A percentile compares a stretch with the other conserved stretches of the same genome.
Evolutionary conservation across 2,329 filamentous ascomycete species (phyloP).

Genomic region (Talaromyces sp.): DNA sequence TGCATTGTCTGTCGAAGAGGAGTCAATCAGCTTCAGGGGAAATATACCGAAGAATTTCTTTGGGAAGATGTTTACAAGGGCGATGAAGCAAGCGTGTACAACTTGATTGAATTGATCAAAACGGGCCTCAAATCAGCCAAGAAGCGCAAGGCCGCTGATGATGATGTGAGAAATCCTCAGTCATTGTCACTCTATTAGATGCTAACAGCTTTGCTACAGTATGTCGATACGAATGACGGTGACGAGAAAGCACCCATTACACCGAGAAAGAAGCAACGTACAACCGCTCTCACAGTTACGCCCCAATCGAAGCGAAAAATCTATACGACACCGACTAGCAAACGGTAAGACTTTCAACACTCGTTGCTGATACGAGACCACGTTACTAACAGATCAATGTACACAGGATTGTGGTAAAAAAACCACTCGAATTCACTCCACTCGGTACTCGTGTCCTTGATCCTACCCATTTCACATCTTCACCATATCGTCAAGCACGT

Average conservation of each 20-base stretch:
- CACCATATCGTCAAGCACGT: constrained; percentile 88
- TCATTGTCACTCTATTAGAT: background rate
- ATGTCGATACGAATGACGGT: constrained; percentile 39
- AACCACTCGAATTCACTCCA: constrained; percentile 90
- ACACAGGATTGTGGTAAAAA: constrained; percentile 68
- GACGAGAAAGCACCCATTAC: constrained; percentile 44
- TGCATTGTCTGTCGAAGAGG: constrained; percentile 86
- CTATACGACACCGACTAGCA: constrained; percentile 63
- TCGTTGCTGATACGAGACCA: background rate
- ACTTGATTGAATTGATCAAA: constrained; percentile 66
- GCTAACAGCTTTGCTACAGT: constrained; percentile 27
- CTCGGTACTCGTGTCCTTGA: constrained; percentile 84
- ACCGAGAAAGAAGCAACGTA: constrained; percentile 58
- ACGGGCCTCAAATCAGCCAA: constrained; percentile 64
- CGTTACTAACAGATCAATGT: constrained; percentile 19
- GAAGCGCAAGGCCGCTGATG: constrained; percentile 47
- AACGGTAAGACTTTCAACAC: constrained; percentile 44
- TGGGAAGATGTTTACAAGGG: constrained; percentile 84
- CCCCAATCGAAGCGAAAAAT: constrained; percentile 44
- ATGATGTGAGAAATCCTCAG: constrained; percentile 33
- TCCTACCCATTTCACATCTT: constrained; percentile 70
- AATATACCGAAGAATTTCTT: constrained; percentile 85
- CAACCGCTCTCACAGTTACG: constrained; percentile 45
- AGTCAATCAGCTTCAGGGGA: constrained; percentile 83
- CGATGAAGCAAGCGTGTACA: constrained; percentile 62